Evolutionary conservation across 257 asterid species (phyloP).

Genomic region (Cruciata laevipes): DNA sequence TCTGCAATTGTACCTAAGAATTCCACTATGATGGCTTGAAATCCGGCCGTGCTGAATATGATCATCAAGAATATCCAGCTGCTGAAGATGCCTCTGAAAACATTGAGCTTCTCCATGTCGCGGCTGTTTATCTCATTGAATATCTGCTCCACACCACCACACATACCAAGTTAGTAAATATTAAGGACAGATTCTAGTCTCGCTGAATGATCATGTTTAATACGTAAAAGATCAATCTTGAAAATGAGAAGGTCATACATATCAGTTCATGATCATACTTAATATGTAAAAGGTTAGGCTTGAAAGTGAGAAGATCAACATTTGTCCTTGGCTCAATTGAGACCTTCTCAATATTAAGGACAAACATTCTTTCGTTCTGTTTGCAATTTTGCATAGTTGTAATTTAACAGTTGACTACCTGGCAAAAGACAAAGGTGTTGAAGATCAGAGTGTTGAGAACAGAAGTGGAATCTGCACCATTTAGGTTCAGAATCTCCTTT

Average conservation of each 20-base stretch:
- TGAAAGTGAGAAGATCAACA: too few relatives aligned
- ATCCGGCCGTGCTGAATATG: constrained; percentile 44
- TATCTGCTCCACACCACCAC: constrained; percentile 30
- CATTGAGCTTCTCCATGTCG: constrained; percentile 70
- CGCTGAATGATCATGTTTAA: too few relatives aligned
- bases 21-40: constrained; percentile 64
- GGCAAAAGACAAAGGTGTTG: constrained; percentile 85
- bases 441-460: constrained; percentile 64
- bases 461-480: constrained; percentile 36
- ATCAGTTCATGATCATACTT: too few relatives aligned
- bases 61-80: constrained; percentile 62
- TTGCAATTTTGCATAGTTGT: background rate
- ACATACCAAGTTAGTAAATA: background rate
- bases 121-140: constrained; percentile 86
- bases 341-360: background rate
- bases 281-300: too few relatives aligned
- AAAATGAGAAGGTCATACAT: too few relatives aligned
- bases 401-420: constrained; percentile 37
- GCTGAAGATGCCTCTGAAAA: constrained; percentile 49
- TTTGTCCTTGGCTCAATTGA: too few relatives aligned
- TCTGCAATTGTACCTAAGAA: constrained; percentile 51
- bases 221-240: too few relatives aligned
- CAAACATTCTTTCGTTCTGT: too few relatives aligned
- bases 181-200: too few relatives aligned
- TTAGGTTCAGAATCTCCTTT: constrained; percentile 36